Conservation (phyloP, 805 yeast species). For the Saccharomycopsis sp. region DNA sequence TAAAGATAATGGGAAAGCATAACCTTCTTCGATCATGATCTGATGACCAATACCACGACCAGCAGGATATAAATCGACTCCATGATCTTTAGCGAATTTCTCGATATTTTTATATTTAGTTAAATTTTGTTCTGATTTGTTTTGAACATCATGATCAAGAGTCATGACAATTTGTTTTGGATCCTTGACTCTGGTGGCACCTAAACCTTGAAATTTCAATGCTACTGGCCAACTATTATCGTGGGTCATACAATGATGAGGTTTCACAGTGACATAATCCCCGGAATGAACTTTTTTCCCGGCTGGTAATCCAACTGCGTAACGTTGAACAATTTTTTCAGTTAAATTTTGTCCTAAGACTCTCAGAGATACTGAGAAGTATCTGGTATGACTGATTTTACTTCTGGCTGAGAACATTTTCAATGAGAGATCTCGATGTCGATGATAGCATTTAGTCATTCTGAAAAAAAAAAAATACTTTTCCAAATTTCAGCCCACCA, state of each 20-base stretch:
- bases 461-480: too few species aligned
- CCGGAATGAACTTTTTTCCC: conserved; percentile 78
- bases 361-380: too few species aligned
- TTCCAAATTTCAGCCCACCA: too few species aligned
- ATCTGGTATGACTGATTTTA: too few species aligned
- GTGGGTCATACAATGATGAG: conserved; percentile 98
- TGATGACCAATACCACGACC: conserved; percentile 99
- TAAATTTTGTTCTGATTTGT: conserved; percentile 80
- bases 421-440: too few species aligned
- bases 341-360: conserved; percentile 65
- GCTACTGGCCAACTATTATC: conserved; percentile 99
- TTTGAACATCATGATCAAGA: conserved; percentile 96
- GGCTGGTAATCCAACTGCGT: conserved; percentile 78
- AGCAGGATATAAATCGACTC: conserved; percentile 95
- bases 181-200: conserved; percentile 77
- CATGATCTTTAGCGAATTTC: conserved; percentile 82
- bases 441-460: too few species aligned
- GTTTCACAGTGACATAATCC: conserved; percentile 90
- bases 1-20: conserved; percentile 88
- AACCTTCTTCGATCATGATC: conserved; percentile 98
- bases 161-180: conserved; percentile 93
- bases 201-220: conserved; percentile 88
- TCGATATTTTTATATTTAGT: conserved; percentile 85
- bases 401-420: too few species aligned
- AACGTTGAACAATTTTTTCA: conserved; percentile 90